Base-by-base conservation (phyloP, 139 green algal genomes). In the Mesotaenium endlicherianum region DNA sequence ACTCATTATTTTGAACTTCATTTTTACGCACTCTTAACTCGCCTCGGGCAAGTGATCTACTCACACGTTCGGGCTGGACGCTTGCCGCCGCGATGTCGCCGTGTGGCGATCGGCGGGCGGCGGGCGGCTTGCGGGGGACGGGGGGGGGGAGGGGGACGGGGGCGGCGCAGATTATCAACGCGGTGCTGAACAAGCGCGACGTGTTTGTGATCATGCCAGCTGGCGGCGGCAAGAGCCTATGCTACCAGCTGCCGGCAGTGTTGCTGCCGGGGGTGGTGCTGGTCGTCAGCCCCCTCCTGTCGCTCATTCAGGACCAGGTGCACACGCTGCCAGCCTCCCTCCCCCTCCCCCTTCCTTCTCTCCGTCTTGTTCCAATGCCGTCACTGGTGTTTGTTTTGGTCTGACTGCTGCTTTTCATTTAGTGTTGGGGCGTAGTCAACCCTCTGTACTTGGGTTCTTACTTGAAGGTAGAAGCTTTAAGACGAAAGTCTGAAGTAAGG, bases 261-360 rank as follows among this genome's bases (percentile, higher is more conserved):
- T 58, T 97, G 2, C 69, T 20, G 31, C 38, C 36, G 26, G 95
- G 95, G 5, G 57, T 97, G 0, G 95, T 94, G 1, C 86, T 99
- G 43, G 96, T 99, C 34, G 92, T 99, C 6, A 97, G 93, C 26
- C 96, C 96, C 26, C 92, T 99, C 69, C 89, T 99, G 36, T 95
- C 93, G 0, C 92, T 99, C 44, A 98, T 98, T 90, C 93, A 98
- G 44, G 95, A 85, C 68, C 78, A 85, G 78, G 75, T 82, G 6
- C 17, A 17, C 17, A 75, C 64, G 14, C 17, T 16, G 16, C 11
- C 64, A 16, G 16, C 16, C 64, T 16, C 64, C 11, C 16, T 38
- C 64, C 34, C 16, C 36, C 64, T 31, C 16, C 64, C 16, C 11
- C 16, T 75, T 38, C 14, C 64, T 64, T 26, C 20, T 64, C 20